Evolutionary conservation across 2,329 filamentous ascomycete genomes (phyloP), one percentile per base, ranked within the genome.

Genomic region (Epichloe sp.): DNA sequence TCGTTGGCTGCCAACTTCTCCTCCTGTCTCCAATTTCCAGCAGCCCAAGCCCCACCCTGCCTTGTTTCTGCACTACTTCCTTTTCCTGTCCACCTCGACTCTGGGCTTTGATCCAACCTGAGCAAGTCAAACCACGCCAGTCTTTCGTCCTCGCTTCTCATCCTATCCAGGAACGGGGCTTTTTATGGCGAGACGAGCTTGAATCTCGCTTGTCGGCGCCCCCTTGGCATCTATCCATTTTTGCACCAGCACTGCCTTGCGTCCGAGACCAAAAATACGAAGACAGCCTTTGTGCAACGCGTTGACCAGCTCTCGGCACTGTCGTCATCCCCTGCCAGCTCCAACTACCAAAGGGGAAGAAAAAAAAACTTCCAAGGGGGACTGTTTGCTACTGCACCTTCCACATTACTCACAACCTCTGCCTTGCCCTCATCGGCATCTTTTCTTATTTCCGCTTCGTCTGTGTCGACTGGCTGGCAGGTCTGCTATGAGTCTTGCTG

Each of bases 401-500:
- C 34, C 17, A 26, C 11, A 21, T 38, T n/a, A 3, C 31, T 44
- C 23, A 45, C 41, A 23, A 21, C 41, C 19, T 43, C 19, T 12
- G 3, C 19, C 26, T 26, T 26, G 19, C 19, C 42, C 42, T 17
- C n/a, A 15, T 12, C 6, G 11, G 15, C 19, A 2, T 8, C 37
- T n/a, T 38, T 23, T 15, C 7, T 31, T 23, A n/a, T n/a, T 21
- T 19, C 37, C 17, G 31, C 23, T n/a, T 8, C 40, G 19, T 49
- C 40, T 44, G 26, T 17, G 15, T 48, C 26, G 26, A 1, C 38
- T 17, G 12, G 40, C 31, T 31, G 10, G 31, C 40, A 43, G 17
- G 17, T 43, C 42, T 53, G 57, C 50, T 44, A 66, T 65, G 63
- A 64, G 61, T 52, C 61, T 65, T 50, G 58, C 60, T 50, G 58